phyloP scores from a whole-genome alignment of 257 asterid genomes.

The Anisodus acutangulus region DNA sequence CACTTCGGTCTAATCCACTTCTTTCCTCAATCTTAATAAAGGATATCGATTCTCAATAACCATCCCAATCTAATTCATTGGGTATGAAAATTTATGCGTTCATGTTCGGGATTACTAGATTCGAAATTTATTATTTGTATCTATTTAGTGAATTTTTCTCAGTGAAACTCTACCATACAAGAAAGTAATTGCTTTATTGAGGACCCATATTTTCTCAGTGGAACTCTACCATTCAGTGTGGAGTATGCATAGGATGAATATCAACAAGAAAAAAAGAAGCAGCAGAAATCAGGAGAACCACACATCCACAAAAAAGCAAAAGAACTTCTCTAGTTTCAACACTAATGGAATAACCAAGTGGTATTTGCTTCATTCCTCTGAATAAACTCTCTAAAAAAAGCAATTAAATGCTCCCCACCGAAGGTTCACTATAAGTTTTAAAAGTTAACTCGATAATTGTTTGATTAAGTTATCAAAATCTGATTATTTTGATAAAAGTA shows the following conservation, averaged over 20 bases:
- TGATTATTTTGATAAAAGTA: no score
- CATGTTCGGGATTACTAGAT: no score
- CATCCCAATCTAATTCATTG: no score
- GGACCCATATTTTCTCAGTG: background rate
- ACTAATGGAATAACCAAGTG: background rate
- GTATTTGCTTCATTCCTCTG: background rate
- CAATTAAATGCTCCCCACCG: no score
- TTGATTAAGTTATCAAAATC: no score
- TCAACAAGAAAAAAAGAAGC: conserved; percentile 1
- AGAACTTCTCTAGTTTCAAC: background rate
- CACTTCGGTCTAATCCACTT: no score
- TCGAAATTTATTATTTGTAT: no score
- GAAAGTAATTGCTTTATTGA: background rate
- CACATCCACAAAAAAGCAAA: background rate
- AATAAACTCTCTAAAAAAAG: background rate
- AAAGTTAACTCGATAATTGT: no score
- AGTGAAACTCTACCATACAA: no score
- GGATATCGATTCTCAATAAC: no score
- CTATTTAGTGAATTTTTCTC: background rate
- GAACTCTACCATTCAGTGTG: background rate
- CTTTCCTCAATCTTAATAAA: no score
- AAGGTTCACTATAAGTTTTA: background rate
- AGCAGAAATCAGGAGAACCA: background rate
- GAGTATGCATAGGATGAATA: conserved; percentile 4
- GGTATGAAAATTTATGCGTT: no score